phyloP scores from a whole-genome alignment of 768 basidiomycete genomes.

The Psilocybe subaeruginosa region DNA sequence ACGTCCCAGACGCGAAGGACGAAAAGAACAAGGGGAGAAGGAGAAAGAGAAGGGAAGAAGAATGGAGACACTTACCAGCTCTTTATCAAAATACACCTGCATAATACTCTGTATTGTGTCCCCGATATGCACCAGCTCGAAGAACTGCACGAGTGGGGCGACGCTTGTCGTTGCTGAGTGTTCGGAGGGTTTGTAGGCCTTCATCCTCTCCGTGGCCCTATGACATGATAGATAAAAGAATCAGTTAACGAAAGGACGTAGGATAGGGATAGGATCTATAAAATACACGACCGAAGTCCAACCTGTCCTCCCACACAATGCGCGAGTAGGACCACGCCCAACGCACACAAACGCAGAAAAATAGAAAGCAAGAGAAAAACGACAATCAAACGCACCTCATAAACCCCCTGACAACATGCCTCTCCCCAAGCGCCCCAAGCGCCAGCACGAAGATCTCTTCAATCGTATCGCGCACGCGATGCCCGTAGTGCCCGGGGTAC shows the following conservation, averaged over 20 bases:
- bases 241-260: no score
- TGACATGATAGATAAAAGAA: no score
- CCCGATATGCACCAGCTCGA: constrained; percentile 95
- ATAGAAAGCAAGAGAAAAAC: constrained; percentile 16
- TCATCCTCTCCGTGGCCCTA: constrained; percentile 91
- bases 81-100: constrained; percentile 98
- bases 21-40: not conserved
- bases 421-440: constrained; percentile 73
- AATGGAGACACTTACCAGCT: constrained; percentile 59
- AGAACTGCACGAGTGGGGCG: constrained; percentile 94
- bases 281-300: no score
- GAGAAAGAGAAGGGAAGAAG: not conserved
- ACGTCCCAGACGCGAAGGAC: not conserved
- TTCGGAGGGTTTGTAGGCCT: constrained; percentile 85
- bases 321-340: no score
- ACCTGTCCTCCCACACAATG: no score
- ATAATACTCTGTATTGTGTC: constrained; percentile 98
- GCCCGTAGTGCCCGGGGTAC: constrained; percentile 88
- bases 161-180: constrained; percentile 82
- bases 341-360: not conserved
- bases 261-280: no score
- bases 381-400: constrained; percentile 48
- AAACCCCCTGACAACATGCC: constrained; percentile 85
- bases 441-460: constrained; percentile 92
- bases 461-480: constrained; percentile 87